Conservation (phyloP, 2,329 filamentous ascomycete genomes). For the Aspergillus tamarii region DNA sequence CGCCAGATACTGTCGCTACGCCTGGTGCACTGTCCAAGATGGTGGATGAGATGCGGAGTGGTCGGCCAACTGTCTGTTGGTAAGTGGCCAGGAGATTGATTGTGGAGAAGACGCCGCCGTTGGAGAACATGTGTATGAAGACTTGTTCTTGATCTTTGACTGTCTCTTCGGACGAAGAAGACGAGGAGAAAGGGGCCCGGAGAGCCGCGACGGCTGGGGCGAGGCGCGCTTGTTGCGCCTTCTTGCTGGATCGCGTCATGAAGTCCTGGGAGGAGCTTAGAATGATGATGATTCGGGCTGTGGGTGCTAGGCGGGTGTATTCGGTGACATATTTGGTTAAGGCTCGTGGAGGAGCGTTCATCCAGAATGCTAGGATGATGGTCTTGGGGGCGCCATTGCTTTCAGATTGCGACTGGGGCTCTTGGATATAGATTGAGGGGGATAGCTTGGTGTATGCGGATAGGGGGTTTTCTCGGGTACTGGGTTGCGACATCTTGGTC, state of each 20-base stretch:
- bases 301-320: slow-evolving; percentile 49
- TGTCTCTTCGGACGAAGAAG: background rate
- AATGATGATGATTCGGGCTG: slow-evolving; percentile 48
- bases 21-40: slow-evolving; percentile 54
- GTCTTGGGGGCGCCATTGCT: slow-evolving; percentile 27
- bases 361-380: slow-evolving; percentile 54
- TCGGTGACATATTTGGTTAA: slow-evolving; percentile 52
- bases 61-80: slow-evolving; percentile 31
- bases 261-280: slow-evolving; percentile 40
- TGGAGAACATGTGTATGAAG: slow-evolving; percentile 55
- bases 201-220: slow-evolving; percentile 42
- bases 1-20: slow-evolving; percentile 27
- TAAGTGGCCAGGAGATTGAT: slow-evolving; percentile 45
- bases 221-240: slow-evolving; percentile 32
- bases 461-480: slow-evolving; percentile 21
- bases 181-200: slow-evolving; percentile 24
- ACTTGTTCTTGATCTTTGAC: slow-evolving; percentile 27
- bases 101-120: slow-evolving; percentile 50
- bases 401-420: slow-evolving; percentile 27
- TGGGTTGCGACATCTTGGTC: background rate
- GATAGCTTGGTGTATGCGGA: slow-evolving; percentile 40
- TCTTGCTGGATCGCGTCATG: slow-evolving; percentile 28
- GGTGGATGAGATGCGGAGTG: slow-evolving; percentile 45
- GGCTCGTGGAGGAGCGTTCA: slow-evolving; percentile 49
- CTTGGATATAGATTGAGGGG: slow-evolving; percentile 43